These are phyloP conservation scores for Mycena venus DNA, from an alignment of 768 basidiomycete genomes.

Conservation along the genomic window DNA sequence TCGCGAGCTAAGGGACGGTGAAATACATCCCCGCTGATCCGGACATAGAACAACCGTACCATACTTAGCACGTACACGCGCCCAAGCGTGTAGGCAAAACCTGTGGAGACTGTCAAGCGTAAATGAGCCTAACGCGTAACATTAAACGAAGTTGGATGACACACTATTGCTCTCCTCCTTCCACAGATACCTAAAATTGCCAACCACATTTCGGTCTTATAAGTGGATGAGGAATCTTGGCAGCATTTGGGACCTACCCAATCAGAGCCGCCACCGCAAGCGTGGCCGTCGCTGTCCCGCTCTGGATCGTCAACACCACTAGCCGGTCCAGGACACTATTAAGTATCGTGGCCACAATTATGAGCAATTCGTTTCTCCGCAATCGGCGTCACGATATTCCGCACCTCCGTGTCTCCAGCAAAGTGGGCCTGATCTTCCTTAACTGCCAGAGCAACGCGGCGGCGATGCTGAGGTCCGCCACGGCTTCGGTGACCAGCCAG, in stretches of 20 bases:
- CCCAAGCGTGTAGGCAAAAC: slow-evolving; percentile 14
- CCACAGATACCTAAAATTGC: slow-evolving; percentile 10
- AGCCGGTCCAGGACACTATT: too few relatives aligned
- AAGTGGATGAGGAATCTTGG: slow-evolving; percentile 4
- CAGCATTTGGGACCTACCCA: slow-evolving; percentile 3
- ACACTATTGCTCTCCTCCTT: neutral
- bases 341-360: slow-evolving; percentile 1
- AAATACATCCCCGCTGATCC: neutral
- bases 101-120: too few relatives aligned
- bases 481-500: too few relatives aligned
- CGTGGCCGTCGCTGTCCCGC: slow-evolving; percentile 16
- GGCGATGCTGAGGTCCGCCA: too few relatives aligned
- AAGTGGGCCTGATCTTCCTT: slow-evolving; percentile 6
- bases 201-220: neutral
- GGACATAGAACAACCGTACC: slow-evolving; percentile 2
- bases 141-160: slow-evolving; percentile 11
- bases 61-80: slow-evolving; percentile 23
- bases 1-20: neutral
- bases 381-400: neutral
- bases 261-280: slow-evolving; percentile 16
- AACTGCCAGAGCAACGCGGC: slow-evolving; percentile 11
- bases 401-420: slow-evolving; percentile 6
- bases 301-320: slow-evolving; percentile 11
- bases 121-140: neutral
- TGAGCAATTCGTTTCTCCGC: slow-evolving; percentile 10